These are phyloP conservation scores for Nemania sp. DNA, from an alignment of 2,329 filamentous ascomycete genomes.

Conservation along the genomic window DNA sequence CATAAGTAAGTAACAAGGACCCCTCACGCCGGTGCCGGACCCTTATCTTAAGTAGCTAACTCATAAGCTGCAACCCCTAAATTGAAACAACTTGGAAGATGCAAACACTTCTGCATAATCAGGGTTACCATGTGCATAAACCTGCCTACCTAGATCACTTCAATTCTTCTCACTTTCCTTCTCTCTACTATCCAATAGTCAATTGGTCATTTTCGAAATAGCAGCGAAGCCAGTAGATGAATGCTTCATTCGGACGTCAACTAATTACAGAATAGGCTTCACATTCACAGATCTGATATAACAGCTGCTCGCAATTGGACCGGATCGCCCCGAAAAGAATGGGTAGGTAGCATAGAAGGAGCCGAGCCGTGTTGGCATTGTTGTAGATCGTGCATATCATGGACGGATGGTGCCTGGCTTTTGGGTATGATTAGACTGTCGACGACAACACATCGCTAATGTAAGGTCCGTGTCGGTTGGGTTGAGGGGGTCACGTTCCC, in stretches of 20 bases:
- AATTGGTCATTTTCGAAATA: not conserved
- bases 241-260: too few relatives aligned
- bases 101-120: slow-evolving; percentile 1
- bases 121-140: not conserved
- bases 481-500: not conserved
- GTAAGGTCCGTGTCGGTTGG: slow-evolving; percentile 10
- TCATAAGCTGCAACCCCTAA: not conserved
- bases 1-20: not conserved
- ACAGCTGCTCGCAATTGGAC: slow-evolving; percentile 14
- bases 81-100: not conserved
- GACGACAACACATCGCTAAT: slow-evolving; percentile 23
- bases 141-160: not conserved
- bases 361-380: slow-evolving; percentile 8
- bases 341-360: not conserved
- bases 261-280: not conserved
- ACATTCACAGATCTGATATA: not conserved
- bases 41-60: not conserved
- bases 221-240: too few relatives aligned
- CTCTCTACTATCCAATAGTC: not conserved
- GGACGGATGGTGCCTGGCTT: slow-evolving; percentile 3
- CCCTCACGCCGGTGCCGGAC: not conserved
- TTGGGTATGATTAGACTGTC: slow-evolving; percentile 5
- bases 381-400: slow-evolving; percentile 21
- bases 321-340: not conserved
- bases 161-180: not conserved